Percentiles rank a stretch among this genome's conserved stretches.
Conservation (phyloP, 441 rosid genomes). For the Corymbia citriodora region DNA sequence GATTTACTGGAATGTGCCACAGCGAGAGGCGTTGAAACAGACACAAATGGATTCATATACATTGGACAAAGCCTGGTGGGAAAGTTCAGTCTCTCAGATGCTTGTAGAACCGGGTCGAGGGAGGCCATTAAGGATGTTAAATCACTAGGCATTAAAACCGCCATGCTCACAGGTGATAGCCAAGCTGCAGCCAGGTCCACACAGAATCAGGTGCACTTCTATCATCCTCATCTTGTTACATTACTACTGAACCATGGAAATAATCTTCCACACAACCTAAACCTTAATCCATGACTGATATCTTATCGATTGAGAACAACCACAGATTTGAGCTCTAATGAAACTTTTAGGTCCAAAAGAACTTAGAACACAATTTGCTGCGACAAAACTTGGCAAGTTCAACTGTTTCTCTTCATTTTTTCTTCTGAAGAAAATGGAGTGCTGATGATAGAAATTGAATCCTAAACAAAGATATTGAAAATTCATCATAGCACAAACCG, state of each 20-base stretch:
- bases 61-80: conserved; percentile 39
- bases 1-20: not conserved
- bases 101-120: conserved; percentile 63
- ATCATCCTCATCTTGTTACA: not conserved
- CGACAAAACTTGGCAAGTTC: not conserved
- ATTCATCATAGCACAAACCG: not conserved
- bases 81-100: conserved; percentile 67
- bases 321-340: not conserved
- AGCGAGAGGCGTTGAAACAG: conserved; percentile 23
- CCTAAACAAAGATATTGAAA: not conserved
- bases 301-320: not conserved
- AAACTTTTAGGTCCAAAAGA: not conserved
- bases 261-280: not conserved
- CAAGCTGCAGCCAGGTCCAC: conserved; percentile 58
- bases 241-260: not conserved
- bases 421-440: not conserved
- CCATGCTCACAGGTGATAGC: conserved; percentile 86
- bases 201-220: conserved; percentile 54
- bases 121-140: conserved; percentile 61
- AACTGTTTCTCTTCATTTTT: not conserved
- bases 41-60: conserved; percentile 61
- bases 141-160: conserved; percentile 50
- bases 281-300: not conserved
- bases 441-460: not conserved
- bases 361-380: not conserved